phyloP scores from a whole-genome alignment of 2,329 filamentous ascomycete genomes.

The Claviceps fusiformis region DNA sequence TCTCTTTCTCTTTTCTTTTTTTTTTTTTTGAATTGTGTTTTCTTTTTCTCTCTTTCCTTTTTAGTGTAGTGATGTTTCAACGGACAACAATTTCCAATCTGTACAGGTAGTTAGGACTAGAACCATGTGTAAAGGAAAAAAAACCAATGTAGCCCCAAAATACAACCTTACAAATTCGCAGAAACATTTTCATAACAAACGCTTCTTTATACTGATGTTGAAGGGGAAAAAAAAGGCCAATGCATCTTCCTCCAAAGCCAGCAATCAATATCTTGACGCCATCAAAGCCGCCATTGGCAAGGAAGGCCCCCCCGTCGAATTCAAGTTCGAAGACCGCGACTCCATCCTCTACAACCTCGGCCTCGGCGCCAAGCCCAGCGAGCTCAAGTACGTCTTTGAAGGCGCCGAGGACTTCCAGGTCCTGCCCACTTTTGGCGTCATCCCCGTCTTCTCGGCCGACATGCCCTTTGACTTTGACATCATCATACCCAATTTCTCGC shows the following conservation, averaged over 20 bases:
- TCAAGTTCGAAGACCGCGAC: slow-evolving; percentile 74
- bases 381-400: slow-evolving; percentile 83
- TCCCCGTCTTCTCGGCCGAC: slow-evolving; percentile 81
- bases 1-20: not conserved
- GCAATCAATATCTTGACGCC: slow-evolving; percentile 55
- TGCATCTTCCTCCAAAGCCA: slow-evolving; percentile 18
- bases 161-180: too few species aligned
- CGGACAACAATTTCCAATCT: slow-evolving; percentile 3
- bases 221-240: slow-evolving; percentile 2
- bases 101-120: slow-evolving; percentile 10
- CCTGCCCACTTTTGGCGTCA: slow-evolving; percentile 87
- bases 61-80: not conserved
- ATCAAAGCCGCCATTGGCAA: slow-evolving; percentile 66
- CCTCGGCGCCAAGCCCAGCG: slow-evolving; percentile 78
- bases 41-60: not conserved
- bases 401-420: slow-evolving; percentile 85
- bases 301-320: slow-evolving; percentile 59
- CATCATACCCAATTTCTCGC: slow-evolving; percentile 88
- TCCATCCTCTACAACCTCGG: slow-evolving; percentile 93
- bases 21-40: slow-evolving; percentile 9
- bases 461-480: slow-evolving; percentile 67
- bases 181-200: not conserved
- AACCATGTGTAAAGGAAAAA: slow-evolving; percentile 6
- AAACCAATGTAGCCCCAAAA: not conserved
- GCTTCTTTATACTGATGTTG: not conserved